Percentiles rank a stretch among this genome's conserved stretches.
Conservation (phyloP, 1,284 basidiomycete genomes). For the Rhodotorula sp. region DNA sequence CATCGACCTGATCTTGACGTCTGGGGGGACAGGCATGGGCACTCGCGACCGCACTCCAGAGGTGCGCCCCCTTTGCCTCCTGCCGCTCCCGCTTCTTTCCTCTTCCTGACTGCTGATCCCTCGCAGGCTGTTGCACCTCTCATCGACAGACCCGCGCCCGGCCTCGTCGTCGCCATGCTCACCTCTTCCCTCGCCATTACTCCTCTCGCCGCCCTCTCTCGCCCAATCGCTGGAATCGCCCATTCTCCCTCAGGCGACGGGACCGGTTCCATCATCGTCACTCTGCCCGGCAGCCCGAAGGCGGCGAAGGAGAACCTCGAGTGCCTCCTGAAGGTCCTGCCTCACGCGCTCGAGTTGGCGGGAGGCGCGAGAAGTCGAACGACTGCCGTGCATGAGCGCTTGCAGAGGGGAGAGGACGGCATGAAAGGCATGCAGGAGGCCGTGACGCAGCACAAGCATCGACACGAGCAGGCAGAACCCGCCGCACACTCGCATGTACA, state of each 20-base stretch:
- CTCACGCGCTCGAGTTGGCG: constrained; percentile 72
- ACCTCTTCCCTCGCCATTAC: constrained; percentile 69
- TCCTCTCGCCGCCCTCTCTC: constrained; percentile 73
- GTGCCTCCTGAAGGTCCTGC: constrained; percentile 59
- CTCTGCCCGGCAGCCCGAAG: constrained; percentile 78
- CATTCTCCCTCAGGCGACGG: constrained; percentile 44
- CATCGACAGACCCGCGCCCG: constrained; percentile 70
- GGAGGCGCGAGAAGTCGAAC: constrained; percentile 63
- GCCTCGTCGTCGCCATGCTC: constrained; percentile 73
- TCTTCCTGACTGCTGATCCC: neutral
- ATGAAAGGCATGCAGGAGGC: neutral
- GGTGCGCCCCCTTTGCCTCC: constrained; percentile 52
- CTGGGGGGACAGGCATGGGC: constrained; percentile 83
- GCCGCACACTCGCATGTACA: constrained; percentile 44
- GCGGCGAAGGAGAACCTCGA: constrained; percentile 76
- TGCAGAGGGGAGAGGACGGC: constrained; percentile 30
- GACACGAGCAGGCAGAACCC: too few relatives aligned
- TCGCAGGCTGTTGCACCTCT: constrained; percentile 66
- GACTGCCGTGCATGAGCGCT: constrained; percentile 56
- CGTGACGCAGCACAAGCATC: neutral
- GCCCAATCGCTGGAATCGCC: constrained; percentile 71
- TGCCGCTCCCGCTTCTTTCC: neutral
- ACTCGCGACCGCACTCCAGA: constrained; percentile 75
- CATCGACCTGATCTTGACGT: constrained; percentile 73
- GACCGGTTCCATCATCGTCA: constrained; percentile 65